Conservation (phyloP, 2,329 filamentous ascomycete genomes). For the Aspergillus melleus region DNA sequence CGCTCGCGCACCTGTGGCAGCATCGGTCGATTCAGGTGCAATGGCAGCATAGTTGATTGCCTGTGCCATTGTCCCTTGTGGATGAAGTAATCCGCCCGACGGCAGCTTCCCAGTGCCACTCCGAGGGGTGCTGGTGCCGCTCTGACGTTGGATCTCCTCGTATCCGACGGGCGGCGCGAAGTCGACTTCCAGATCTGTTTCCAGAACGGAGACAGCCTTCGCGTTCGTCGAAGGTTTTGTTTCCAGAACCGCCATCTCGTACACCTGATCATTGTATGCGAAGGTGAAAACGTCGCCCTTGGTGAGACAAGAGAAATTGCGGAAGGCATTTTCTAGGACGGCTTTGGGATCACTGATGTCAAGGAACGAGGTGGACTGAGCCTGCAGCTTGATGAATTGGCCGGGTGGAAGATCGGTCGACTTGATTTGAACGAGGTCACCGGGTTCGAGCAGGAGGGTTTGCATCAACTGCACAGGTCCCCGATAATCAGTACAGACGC, state of each 20-base stretch:
- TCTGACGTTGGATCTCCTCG: slow-evolving; percentile 75
- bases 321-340: slow-evolving; percentile 93
- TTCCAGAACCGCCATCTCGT: slow-evolving; percentile 89
- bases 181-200: slow-evolving; percentile 95
- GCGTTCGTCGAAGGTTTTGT: slow-evolving; percentile 82
- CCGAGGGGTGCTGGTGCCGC: slow-evolving; percentile 83
- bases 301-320: slow-evolving; percentile 91
- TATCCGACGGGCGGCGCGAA: slow-evolving; percentile 94
- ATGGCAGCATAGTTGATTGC: slow-evolving; percentile 96
- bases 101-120: slow-evolving; percentile 64
- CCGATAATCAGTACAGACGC: neutral
- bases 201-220: slow-evolving; percentile 86
- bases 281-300: slow-evolving; percentile 96
- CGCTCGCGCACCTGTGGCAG: slow-evolving; percentile 61
- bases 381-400: slow-evolving; percentile 92
- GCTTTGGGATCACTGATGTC: slow-evolving; percentile 97
- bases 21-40: slow-evolving; percentile 71
- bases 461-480: slow-evolving; percentile 74
- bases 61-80: slow-evolving; percentile 91
- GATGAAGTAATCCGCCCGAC: slow-evolving; percentile 73
- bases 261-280: slow-evolving; percentile 90
- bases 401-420: slow-evolving; percentile 90
- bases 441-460: slow-evolving; percentile 82
- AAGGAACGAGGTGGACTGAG: slow-evolving; percentile 88
- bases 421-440: slow-evolving; percentile 92